Percentiles rank a stretch among this genome's conserved stretches.
phyloP scores from a whole-genome alignment of 2,329 filamentous ascomycete genomes.

The Albophoma yamanashiensis region DNA sequence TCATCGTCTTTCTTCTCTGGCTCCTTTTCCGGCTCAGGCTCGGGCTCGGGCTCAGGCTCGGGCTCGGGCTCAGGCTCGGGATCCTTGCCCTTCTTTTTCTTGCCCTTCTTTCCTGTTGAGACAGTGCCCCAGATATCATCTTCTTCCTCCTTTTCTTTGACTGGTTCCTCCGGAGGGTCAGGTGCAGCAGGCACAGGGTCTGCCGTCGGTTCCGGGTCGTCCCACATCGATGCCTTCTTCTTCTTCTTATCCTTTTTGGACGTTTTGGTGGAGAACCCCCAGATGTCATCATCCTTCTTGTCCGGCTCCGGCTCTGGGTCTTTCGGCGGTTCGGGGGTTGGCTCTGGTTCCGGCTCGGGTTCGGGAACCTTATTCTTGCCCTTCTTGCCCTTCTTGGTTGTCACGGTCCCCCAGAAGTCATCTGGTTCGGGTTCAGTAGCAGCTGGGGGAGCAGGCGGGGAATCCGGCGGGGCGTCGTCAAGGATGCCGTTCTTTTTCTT shows the following conservation, averaged over 20 bases:
- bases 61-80: neutral
- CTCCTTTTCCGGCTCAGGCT: constrained; percentile 12
- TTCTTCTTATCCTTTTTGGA: constrained; percentile 21
- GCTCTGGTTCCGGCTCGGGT: constrained; percentile 13
- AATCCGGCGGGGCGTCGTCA: constrained; percentile 3
- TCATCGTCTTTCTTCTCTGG: constrained; percentile 14
- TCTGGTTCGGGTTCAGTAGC: neutral
- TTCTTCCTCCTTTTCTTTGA: constrained; percentile 8
- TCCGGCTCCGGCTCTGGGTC: constrained; percentile 12
- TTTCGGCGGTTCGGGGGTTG: constrained; percentile 9
- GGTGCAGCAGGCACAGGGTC: constrained; percentile 10
- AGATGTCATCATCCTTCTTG: constrained; percentile 21
- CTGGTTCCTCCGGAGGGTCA: constrained; percentile 2
- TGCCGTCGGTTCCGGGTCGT: constrained; percentile 9
- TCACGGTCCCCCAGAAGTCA: neutral
- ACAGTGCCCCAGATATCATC: constrained; percentile 16
- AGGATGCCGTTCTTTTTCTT: constrained; percentile 12
- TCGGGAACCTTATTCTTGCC: constrained; percentile 23
- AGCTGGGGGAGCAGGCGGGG: neutral
- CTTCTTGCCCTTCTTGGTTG: constrained; percentile 16
- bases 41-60: constrained; percentile 6
- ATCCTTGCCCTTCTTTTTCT: constrained; percentile 11
- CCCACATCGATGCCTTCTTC: constrained; percentile 13
- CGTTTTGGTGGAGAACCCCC: constrained; percentile 15
- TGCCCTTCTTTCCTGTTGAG: constrained; percentile 8